These are phyloP conservation scores for Lentinus brumalis DNA, from an alignment of 768 basidiomycete species.

Conservation along the genomic window DNA sequence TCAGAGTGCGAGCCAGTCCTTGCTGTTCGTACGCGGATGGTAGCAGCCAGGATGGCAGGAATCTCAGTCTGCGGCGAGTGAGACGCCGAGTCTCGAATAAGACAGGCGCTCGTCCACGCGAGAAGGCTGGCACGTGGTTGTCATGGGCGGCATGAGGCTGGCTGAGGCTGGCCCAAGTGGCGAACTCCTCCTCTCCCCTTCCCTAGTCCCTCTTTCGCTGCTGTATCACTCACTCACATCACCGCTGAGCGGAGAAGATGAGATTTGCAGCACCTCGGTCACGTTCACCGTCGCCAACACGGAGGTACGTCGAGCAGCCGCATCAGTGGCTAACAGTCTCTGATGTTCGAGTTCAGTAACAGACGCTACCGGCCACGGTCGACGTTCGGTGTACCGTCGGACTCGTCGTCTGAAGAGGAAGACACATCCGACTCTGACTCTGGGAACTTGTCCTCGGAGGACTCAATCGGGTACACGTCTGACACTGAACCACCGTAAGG, in stretches of 20 bases:
- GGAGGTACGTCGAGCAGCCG: constrained; percentile 33
- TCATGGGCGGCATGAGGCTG: no score
- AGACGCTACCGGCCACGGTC: constrained; percentile 41
- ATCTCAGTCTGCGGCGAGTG: no score
- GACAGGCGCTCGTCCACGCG: no score
- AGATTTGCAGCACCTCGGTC: constrained; percentile 57
- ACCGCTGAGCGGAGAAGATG: constrained; percentile 35
- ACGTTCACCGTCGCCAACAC: constrained; percentile 49
- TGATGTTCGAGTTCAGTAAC: constrained; percentile 8
- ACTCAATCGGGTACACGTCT: constrained; percentile 45
- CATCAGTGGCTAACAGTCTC: not conserved
- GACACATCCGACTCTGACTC: constrained; percentile 43
- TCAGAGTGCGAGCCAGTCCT: no score
- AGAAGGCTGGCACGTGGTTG: no score
- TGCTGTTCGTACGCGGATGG: no score
- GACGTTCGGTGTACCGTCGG: constrained; percentile 56
- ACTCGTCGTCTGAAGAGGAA: constrained; percentile 48
- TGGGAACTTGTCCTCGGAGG: constrained; percentile 35
- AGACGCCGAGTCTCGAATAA: no score
- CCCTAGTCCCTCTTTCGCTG: not conserved
- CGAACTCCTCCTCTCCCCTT: no score
- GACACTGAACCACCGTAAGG: constrained; percentile 47
- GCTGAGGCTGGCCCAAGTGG: no score
- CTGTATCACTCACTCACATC: not conserved
- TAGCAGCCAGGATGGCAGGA: no score